These are phyloP conservation scores for Penicillium verhagenii DNA, from an alignment of 495 filamentous ascomycete species.

Conservation along the genomic window DNA sequence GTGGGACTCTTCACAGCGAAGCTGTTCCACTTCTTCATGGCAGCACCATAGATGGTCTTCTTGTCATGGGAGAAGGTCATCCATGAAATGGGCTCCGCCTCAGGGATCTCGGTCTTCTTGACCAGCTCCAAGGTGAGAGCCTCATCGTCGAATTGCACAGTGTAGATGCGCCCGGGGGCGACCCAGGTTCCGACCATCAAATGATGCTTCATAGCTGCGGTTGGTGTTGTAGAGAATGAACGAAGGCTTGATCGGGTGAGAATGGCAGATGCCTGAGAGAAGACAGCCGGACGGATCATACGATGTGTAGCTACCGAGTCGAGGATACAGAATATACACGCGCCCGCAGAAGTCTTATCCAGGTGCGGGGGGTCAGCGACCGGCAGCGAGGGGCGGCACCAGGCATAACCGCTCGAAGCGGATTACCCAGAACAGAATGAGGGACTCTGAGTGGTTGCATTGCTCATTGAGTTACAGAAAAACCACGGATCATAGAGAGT, in stretches of 20 bases:
- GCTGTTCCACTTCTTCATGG: conserved; percentile 88
- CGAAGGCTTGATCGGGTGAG: conserved; percentile 1
- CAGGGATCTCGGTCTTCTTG: conserved; percentile 74
- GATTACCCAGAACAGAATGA: conserved; percentile 1
- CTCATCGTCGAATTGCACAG: conserved; percentile 79
- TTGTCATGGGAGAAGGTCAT: conserved; percentile 83
- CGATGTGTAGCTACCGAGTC: conserved; percentile 12
- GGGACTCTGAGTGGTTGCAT: not conserved
- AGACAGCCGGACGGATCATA: conserved; percentile 14
- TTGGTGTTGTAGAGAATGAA: conserved; percentile 17
- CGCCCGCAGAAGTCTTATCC: conserved; percentile 8
- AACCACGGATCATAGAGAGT: not conserved
- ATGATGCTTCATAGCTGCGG: conserved; percentile 66
- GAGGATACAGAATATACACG: conserved; percentile 23
- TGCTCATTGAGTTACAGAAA: not conserved
- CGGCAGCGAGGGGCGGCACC: conserved; percentile 22
- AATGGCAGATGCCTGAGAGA: conserved; percentile 5
- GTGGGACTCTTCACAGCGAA: conserved; percentile 74
- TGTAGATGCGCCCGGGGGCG: conserved; percentile 81
- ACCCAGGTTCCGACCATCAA: conserved; percentile 86
- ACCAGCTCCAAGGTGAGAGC: conserved; percentile 64
- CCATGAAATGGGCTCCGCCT: conserved; percentile 85
- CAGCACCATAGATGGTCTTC: conserved; percentile 81
- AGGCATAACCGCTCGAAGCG: conserved; percentile 3
- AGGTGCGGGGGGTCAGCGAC: conserved; percentile 9